Evolutionary conservation across 1,284 basidiomycete species (phyloP).

Genomic region (Inonotus obliquus): DNA sequence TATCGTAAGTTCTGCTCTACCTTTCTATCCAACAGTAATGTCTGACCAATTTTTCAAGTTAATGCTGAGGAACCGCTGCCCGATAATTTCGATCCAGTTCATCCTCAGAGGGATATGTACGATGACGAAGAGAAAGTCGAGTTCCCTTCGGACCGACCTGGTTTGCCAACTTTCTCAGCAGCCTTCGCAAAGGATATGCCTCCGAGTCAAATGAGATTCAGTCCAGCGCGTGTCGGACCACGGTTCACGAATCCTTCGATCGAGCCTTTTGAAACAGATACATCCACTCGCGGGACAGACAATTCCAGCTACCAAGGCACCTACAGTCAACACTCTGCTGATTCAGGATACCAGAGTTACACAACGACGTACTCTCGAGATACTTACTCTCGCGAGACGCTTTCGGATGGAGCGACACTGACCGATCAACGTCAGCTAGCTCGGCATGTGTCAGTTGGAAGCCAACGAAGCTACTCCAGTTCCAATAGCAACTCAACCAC

Average conservation of each 20-base stretch:
- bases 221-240: conserved; percentile 38
- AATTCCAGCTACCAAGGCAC: background rate
- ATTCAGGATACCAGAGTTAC: background rate
- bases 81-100: conserved; percentile 42
- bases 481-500: conserved; percentile 3
- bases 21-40: conserved; percentile 7
- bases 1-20: conserved; percentile 48
- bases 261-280: conserved; percentile 37
- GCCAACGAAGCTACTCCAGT: conserved; percentile 16
- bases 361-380: conserved; percentile 14
- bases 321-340: background rate
- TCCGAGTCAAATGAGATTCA: conserved; percentile 38
- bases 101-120: conserved; percentile 27
- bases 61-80: conserved; percentile 49
- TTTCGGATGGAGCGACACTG: conserved; percentile 9
- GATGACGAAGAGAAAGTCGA: conserved; percentile 56
- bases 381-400: conserved; percentile 17
- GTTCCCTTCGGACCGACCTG: conserved; percentile 52
- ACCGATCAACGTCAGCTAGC: conserved; percentile 7
- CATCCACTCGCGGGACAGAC: conserved; percentile 5
- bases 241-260: conserved; percentile 43
- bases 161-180: conserved; percentile 51
- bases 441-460: conserved; percentile 15
- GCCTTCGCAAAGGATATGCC: conserved; percentile 41
- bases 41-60: conserved; percentile 36